phyloP scores from a whole-genome alignment of 805 yeast species.

The Saccharomycopsis selenospora region DNA sequence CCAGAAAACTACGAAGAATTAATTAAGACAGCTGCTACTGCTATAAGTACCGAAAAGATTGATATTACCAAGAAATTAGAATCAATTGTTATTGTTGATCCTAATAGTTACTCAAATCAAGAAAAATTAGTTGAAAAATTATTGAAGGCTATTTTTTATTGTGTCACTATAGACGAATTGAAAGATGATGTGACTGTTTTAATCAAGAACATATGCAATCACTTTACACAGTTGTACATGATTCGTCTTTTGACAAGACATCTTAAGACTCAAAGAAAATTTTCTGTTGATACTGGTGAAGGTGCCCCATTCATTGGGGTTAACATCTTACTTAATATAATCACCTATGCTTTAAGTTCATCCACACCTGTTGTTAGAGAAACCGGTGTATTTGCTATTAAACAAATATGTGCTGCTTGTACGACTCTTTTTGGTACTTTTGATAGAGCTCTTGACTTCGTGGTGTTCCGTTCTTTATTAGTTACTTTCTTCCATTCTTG shows the following conservation, averaged over 20 bases:
- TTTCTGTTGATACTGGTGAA: slow-evolving; percentile 71
- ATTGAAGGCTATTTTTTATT: slow-evolving; percentile 63
- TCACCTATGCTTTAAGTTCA: slow-evolving; percentile 74
- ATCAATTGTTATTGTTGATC: slow-evolving; percentile 41
- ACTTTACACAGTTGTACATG: slow-evolving; percentile 69
- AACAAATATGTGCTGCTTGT: slow-evolving; percentile 54
- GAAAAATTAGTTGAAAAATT: slow-evolving; percentile 60
- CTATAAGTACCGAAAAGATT: slow-evolving; percentile 30
- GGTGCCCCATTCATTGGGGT: slow-evolving; percentile 68
- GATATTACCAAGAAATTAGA: slow-evolving; percentile 31
- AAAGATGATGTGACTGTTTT: slow-evolving; percentile 58
- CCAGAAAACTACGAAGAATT: slow-evolving; percentile 36
- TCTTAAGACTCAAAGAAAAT: slow-evolving; percentile 58
- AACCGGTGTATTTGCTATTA: slow-evolving; percentile 63
- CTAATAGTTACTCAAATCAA: slow-evolving; percentile 45
- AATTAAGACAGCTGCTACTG: slow-evolving; percentile 44
- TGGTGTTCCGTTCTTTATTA: slow-evolving; percentile 68
- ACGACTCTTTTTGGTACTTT: slow-evolving; percentile 58
- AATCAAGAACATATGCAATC: slow-evolving; percentile 65
- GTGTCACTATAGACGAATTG: slow-evolving; percentile 69
- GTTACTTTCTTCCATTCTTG: slow-evolving; percentile 85
- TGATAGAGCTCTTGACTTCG: slow-evolving; percentile 61
- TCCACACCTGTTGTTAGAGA: slow-evolving; percentile 64
- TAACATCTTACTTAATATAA: slow-evolving; percentile 62
- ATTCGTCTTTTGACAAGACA: slow-evolving; percentile 69